Evolutionary conservation across 2,329 filamentous ascomycete species (phyloP), one percentile per base, ranked within the genome.

Genomic region (Fusarium begoniae): DNA sequence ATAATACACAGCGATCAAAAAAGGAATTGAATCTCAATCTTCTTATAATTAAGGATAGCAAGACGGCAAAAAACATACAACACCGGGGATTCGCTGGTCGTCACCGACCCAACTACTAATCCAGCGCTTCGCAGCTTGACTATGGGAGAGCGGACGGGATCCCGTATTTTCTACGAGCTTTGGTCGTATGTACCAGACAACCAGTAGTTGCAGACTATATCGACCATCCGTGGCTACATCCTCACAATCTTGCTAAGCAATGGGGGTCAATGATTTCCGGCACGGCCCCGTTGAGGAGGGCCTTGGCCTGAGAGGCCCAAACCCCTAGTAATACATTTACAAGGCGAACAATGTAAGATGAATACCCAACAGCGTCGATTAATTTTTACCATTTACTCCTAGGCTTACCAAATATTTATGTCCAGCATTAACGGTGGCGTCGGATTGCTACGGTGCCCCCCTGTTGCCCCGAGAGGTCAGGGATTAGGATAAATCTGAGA

Each of bases 31-130:
- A 14, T 35, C 6, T 1, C 8, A 14, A 14, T 35, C 6, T 3
- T 8, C 30, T 10, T 3, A 5, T 24, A 0, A 2, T 5, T 3
- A 6, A 24, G 11, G 18, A 18, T 32, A 7, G 48, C 28, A 10
- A 0, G 5, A 15, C 4, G 8, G 48, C 35, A 40, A 54, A 54
- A 54, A 54, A 40, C 51, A 54, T 54, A 54, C 51, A 54, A 54
- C 51, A 54, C 51, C 51, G 51, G 51, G 32, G 47, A 69, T 67
- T 69, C 66, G 63, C 66, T 68, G 66, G 66, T 68, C 65, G 65
- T 68, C 65, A 66, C 65, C 65, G 65, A 66, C 65, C 65, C 65
- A 68, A 68, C 65, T 68, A 68, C 65, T 67, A 59, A 67, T 66
- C 60, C 64, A 58, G 60, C 64, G 60, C 60, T 67, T 67, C 60